Percentiles rank a stretch among this genome's conserved stretches.
Evolutionary conservation across 2,329 filamentous ascomycete genomes (phyloP).

Genomic region (Xylaria digitata): DNA sequence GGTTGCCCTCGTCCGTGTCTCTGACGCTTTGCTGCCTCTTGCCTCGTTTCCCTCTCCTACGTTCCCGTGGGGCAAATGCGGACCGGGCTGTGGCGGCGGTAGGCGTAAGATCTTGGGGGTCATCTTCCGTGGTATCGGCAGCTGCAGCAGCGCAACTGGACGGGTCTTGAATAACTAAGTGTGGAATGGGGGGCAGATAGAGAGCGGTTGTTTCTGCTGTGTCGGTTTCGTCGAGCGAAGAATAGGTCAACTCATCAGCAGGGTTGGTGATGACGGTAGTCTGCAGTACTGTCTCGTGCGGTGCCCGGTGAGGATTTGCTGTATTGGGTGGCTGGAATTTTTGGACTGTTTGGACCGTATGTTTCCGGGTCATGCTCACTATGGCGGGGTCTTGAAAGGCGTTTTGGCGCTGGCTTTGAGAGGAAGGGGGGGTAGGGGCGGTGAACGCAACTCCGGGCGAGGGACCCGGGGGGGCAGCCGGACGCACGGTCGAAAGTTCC

Average conservation of each 20-base stretch:
- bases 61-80: slow-evolving; percentile 35
- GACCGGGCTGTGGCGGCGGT: slow-evolving; percentile 33
- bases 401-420: slow-evolving; percentile 48
- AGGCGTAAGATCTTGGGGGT: slow-evolving; percentile 37
- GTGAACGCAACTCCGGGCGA: slow-evolving; percentile 42
- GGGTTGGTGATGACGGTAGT: slow-evolving; percentile 43
- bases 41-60: slow-evolving; percentile 42
- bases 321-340: slow-evolving; percentile 37
- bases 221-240: slow-evolving; percentile 45
- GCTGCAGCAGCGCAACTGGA: slow-evolving; percentile 24
- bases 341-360: slow-evolving; percentile 46
- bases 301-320: slow-evolving; percentile 46
- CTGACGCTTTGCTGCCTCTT: slow-evolving; percentile 39
- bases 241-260: slow-evolving; percentile 43
- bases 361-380: slow-evolving; percentile 70
- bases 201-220: slow-evolving; percentile 32
- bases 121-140: slow-evolving; percentile 42
- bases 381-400: slow-evolving; percentile 86
- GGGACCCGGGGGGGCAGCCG: too few species aligned
- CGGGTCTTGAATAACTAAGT: slow-evolving; percentile 39
- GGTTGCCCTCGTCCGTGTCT: slow-evolving; percentile 36
- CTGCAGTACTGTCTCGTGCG: slow-evolving; percentile 49
- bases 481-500: background rate
- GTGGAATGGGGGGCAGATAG: slow-evolving; percentile 24
- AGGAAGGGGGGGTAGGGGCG: slow-evolving; percentile 39